These are phyloP conservation scores for Alternaria postmessia DNA, from an alignment of 2,329 filamentous ascomycete species.

Conservation along the genomic window DNA sequence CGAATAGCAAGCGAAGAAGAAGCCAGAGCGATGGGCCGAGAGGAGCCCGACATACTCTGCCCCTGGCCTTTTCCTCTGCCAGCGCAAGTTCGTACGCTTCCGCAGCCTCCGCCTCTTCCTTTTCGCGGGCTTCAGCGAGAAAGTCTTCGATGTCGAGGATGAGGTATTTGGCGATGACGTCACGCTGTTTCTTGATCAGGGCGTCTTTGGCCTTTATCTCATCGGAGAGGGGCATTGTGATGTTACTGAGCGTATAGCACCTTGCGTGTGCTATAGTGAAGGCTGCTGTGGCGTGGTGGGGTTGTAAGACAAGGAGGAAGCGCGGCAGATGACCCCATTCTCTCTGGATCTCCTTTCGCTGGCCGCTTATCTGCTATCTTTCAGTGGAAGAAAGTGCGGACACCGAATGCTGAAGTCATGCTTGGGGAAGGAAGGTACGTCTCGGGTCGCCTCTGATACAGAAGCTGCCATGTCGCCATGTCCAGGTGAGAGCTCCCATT, in stretches of 20 bases:
- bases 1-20: not conserved
- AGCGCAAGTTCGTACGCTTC: conserved; percentile 1
- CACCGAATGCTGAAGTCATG: not conserved
- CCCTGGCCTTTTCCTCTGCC: conserved; percentile 4
- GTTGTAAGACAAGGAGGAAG: not conserved
- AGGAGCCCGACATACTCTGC: conserved; percentile 1
- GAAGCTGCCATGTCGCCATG: not conserved
- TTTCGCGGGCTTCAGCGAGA: not conserved
- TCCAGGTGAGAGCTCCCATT: not conserved
- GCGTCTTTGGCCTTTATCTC: conserved; percentile 1
- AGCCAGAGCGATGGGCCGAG: not conserved
- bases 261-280: not conserved
- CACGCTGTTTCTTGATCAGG: conserved; percentile 5
- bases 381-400: not conserved
- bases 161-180: conserved; percentile 12
- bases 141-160: conserved; percentile 13
- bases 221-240: conserved; percentile 2
- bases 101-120: conserved; percentile 1
- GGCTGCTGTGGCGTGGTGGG: not conserved
- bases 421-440: not conserved
- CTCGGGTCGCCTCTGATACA: not conserved
- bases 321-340: not conserved
- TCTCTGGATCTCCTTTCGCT: not conserved
- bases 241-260: not conserved
- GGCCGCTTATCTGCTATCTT: not conserved